Base-by-base conservation (phyloP, 2,329 filamentous ascomycete genomes). In the Nannizzia gypsea region DNA sequence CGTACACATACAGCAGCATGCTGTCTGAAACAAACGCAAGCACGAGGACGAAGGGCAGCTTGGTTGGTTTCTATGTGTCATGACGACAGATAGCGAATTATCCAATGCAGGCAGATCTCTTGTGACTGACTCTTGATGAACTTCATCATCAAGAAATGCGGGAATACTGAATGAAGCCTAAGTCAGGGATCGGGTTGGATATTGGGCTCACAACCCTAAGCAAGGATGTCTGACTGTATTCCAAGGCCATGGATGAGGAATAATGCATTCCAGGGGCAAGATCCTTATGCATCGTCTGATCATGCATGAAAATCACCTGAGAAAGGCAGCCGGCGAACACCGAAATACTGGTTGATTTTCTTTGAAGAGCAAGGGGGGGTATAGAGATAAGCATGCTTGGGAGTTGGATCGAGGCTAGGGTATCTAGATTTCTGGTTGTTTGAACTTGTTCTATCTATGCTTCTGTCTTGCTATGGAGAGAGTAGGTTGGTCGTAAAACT, bases 161-260 rank as follows among this genome's bases (percentile, higher is more conserved):
- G 50, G 50, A 54, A 54, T 54, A 54, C 46, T 52, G 26, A 36
- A 54, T 54, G 50, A 54, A 54, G 13, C 26, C 26, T 54, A 34
- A 34, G 13, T 11, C 31, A 13, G 31, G 31, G 31, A 36, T 28
- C 17, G 50, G 50, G 50, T 26, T 54, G 38, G 38, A 31, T 31
- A 54, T 34, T 54, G 50, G 50, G 50, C 50, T 54, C 26, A 17
- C 28, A 54, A 34, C 50, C 31, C 50, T 54, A 17, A 31, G 50
- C 50, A 54, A 31, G 50, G 50, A 15, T 34, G 4, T 34, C 50
- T 34, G 24, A n/a, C 26, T 34, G 9, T 26, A 54, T 54, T 28
- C 50, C 28, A 54, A n/a, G 6, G n/a, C 26, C 50, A 34, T 34
- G 50, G 50, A 28, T 15, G 50, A 34, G n/a, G 31, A 34, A 54